phyloP scores from a whole-genome alignment of 257 asterid genomes.

The Thymus quinquecostatus region DNA sequence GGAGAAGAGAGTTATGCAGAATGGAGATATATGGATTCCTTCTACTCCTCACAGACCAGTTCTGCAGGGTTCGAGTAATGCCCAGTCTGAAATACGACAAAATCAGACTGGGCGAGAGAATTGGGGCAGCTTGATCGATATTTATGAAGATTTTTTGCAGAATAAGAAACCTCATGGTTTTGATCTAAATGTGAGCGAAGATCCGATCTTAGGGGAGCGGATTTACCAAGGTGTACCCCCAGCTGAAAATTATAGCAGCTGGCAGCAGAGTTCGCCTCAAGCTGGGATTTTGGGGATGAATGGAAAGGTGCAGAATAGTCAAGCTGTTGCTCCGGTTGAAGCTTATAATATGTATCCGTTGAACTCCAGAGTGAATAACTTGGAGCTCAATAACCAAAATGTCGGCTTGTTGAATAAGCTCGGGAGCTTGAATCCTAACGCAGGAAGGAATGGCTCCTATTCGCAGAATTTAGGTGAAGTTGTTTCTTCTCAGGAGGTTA shows the following conservation, averaged over 20 bases:
- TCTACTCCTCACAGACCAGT: conserved; percentile 48
- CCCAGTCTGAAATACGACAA: conserved; percentile 29
- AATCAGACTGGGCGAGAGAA: conserved; percentile 31
- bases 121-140: conserved; percentile 48
- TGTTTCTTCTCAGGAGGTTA: conserved; percentile 30
- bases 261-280: conserved; percentile 27
- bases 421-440: conserved; percentile 34
- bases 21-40: conserved; percentile 8
- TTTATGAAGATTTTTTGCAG: conserved; percentile 42
- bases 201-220: background rate
- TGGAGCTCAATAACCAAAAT: conserved; percentile 29
- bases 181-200: conserved; percentile 16
- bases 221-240: conserved; percentile 28
- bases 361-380: conserved; percentile 21
- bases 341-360: conserved; percentile 19
- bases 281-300: conserved; percentile 20
- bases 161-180: conserved; percentile 32
- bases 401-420: conserved; percentile 19
- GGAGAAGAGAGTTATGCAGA: conserved; percentile 26
- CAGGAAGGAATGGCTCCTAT: conserved; percentile 30
- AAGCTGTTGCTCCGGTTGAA: conserved; percentile 28
- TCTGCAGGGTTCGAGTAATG: conserved; percentile 33
- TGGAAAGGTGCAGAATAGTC: conserved; percentile 24
- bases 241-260: conserved; percentile 20
- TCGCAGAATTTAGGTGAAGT: conserved; percentile 33